Evolutionary conservation across 2,329 filamentous ascomycete species (phyloP), one percentile per base, ranked within the genome.

Genomic region (Xylariales sp.): DNA sequence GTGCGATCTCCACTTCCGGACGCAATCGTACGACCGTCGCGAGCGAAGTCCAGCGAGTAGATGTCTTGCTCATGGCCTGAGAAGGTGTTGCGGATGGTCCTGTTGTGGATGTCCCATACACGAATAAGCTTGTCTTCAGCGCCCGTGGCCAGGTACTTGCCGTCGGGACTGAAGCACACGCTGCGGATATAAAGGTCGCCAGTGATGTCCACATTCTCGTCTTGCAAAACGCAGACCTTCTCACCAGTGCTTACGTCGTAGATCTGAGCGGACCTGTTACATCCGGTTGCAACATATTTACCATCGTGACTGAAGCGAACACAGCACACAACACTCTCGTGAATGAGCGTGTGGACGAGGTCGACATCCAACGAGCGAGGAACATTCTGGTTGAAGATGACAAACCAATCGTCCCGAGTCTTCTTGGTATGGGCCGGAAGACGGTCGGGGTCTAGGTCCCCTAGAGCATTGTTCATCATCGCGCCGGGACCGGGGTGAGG

Each of bases 231-330:
- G 51, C 88, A 93, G 40, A 97, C 82, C 62, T 91, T 93, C 53
- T 88, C 80, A 42, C 93, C 93, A 12, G 80, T 86, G 55, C 80
- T 76, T 31, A 97, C 91, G 51, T 98, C 93, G 63, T 93, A 98
- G 55, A 98, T 98, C 66, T 97, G 91, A n/a, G 93, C 93, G n/a
- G 89, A 95, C 49, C 90, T 77, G 66, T 98, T 98, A 74, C 93
- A 97, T 31, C 93, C 93, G 4, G 93, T 98, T 6, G 93, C 93
- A 42, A 98, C 86, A 54, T 88, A 96, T 59, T 95, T 90, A 52
- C 93, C 93, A 58, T 98, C 93, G 42, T 86, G 80, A 61, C 91
- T 97, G 73, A 98, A 98, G 44, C 93, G 80, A 25, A 98, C 93
- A 62, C 93, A 98, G 75, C 93, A 98, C 1, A 98, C 93, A 3